A percentile compares a stretch with the other conserved stretches of the same genome.
phyloP scores from a whole-genome alignment of 805 yeast genomes.

The Zygosaccharomyces gambellarensis region DNA sequence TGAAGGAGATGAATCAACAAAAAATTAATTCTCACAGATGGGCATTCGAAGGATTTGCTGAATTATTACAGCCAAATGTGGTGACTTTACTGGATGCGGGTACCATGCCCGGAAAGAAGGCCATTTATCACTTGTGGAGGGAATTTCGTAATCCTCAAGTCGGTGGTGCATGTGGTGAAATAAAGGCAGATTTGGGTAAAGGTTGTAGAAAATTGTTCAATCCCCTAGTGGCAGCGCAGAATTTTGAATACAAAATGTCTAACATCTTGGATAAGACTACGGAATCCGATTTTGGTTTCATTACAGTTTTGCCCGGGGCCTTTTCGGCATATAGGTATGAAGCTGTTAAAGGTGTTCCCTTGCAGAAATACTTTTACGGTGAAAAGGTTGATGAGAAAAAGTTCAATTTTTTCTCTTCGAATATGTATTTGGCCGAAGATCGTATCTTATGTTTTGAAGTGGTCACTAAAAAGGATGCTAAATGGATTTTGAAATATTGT shows the following conservation, averaged over 20 bases:
- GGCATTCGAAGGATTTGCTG: constrained; percentile 92
- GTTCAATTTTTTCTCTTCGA: constrained; percentile 83
- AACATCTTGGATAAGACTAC: constrained; percentile 93
- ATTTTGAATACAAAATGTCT: constrained; percentile 93
- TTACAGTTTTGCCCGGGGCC: constrained; percentile 93
- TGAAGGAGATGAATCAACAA: constrained; percentile 82
- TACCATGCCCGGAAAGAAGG: constrained; percentile 79
- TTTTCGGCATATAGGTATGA: constrained; percentile 88
- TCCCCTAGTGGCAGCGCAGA: constrained; percentile 93
- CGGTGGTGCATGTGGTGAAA: constrained; percentile 98
- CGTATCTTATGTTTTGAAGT: constrained; percentile 91
- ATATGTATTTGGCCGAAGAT: constrained; percentile 97
- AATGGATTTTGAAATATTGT: constrained; percentile 81
- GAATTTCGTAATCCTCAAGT: constrained; percentile 73
- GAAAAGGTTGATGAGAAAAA: constrained; percentile 66
- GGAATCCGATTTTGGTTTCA: constrained; percentile 92
- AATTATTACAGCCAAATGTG: constrained; percentile 73
- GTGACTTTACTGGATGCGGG: constrained; percentile 90
- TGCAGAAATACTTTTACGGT: constrained; percentile 88
- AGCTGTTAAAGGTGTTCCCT: constrained; percentile 80
- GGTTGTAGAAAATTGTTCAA: constrained; percentile 54
- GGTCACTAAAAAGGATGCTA: constrained; percentile 71
- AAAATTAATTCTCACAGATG: constrained; percentile 95
- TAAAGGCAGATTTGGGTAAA: constrained; percentile 75
- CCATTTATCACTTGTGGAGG: constrained; percentile 86